phyloP scores from a whole-genome alignment of 1,284 basidiomycete genomes.

The Naganishia sp. region DNA sequence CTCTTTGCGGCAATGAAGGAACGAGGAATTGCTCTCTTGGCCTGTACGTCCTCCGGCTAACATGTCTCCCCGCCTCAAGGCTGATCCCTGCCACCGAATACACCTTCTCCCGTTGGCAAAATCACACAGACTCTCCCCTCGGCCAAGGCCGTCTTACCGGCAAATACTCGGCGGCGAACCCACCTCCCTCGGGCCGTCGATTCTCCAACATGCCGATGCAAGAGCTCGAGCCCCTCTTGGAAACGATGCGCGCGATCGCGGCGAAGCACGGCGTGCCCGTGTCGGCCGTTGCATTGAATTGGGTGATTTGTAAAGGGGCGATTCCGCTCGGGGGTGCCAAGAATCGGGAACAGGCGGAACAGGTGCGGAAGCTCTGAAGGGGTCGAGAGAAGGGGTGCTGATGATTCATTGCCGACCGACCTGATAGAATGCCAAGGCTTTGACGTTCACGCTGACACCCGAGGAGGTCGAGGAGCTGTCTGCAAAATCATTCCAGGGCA shows the following conservation, averaged over 20 bases:
- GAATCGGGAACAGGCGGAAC: slow-evolving; percentile 47
- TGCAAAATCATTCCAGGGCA: slow-evolving; percentile 38
- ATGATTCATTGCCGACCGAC: neutral
- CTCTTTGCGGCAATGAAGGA: slow-evolving; percentile 47
- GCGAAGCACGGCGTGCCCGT: slow-evolving; percentile 44
- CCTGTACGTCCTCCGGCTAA: slow-evolving; percentile 39
- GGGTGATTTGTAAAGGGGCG: slow-evolving; percentile 52
- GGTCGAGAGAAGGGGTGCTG: too few species aligned
- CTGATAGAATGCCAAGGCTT: slow-evolving; percentile 41
- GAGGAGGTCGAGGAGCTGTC: slow-evolving; percentile 38
- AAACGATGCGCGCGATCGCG: slow-evolving; percentile 43
- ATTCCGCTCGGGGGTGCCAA: slow-evolving; percentile 53
- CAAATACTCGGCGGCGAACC: slow-evolving; percentile 48
- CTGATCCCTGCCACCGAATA: too few species aligned
- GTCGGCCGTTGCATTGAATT: slow-evolving; percentile 50
- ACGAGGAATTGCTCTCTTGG: slow-evolving; percentile 45
- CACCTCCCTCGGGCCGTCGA: slow-evolving; percentile 37
- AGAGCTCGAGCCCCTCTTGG: slow-evolving; percentile 46
- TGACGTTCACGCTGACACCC: slow-evolving; percentile 36
- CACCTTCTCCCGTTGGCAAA: too few species aligned
- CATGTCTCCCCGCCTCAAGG: too few species aligned
- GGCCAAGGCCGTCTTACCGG: slow-evolving; percentile 51
- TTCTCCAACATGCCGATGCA: slow-evolving; percentile 42
- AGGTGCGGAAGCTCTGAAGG: slow-evolving; percentile 34
- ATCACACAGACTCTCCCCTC: slow-evolving; percentile 45